A percentile compares a stretch with the other conserved stretches of the same genome.
Conservation (phyloP, 805 yeast genomes). For the Zygoascus tannicola region DNA sequence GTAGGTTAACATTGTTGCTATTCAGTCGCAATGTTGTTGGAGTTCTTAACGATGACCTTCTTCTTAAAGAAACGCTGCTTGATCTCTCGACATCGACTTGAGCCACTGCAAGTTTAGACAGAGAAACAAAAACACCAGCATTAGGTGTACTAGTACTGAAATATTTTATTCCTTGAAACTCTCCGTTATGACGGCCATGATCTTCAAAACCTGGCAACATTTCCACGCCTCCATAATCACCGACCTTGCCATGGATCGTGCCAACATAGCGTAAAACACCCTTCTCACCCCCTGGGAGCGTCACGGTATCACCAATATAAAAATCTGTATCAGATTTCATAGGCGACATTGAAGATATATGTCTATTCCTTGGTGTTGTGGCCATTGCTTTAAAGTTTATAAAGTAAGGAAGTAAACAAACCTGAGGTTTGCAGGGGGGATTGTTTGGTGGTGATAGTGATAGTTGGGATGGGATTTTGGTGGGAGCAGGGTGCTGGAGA, state of each 20-base stretch:
- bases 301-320: conserved; percentile 28
- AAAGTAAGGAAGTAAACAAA: no score
- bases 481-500: no score
- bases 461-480: no score
- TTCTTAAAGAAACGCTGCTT: no score
- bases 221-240: conserved; percentile 83
- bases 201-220: conserved; percentile 52
- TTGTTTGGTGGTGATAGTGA: no score
- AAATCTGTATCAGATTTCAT: not conserved
- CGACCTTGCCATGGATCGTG: conserved; percentile 57
- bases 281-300: conserved; percentile 54
- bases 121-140: conserved; percentile 64
- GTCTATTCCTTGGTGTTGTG: no score
- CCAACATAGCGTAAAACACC: conserved; percentile 71
- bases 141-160: conserved; percentile 55
- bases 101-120: conserved; percentile 21
- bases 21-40: not conserved
- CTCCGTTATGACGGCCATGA: conserved; percentile 82
- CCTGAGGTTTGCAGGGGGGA: no score
- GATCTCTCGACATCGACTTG: conserved; percentile 7
- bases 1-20: not conserved
- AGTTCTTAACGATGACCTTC: not conserved
- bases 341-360: no score
- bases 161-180: conserved; percentile 58
- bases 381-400: no score